Evolutionary conservation across 2,329 filamentous ascomycete genomes (phyloP), one percentile per base, ranked within the genome.

Genomic region (Diaporthe capsici): DNA sequence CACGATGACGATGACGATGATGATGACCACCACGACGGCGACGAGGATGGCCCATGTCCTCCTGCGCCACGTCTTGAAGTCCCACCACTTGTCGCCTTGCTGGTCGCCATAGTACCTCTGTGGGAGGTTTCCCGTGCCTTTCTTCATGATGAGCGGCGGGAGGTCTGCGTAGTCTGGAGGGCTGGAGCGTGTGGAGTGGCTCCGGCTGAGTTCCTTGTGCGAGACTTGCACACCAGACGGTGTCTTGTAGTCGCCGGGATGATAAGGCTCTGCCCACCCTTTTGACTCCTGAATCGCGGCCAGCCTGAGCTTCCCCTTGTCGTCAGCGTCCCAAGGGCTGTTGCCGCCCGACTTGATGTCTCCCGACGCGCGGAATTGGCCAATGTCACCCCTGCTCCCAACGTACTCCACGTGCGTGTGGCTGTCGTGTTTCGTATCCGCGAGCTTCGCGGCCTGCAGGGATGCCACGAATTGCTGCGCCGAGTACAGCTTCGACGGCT

Each of bases 61-160:
- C 80, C 88, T 87, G 55, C 86, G 83, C 91, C 91, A 93, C 63
- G 85, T 85, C 68, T 84, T 84, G 0, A 88, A 86, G 76, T 91
- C 85, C 75, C 75, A 80, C 79, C 79, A 80, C 7, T 17, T 42
- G 49, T 70, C 65, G 4, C 47, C 31, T 2, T 10, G 47, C 34
- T 70, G 34, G 4, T 70, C 65, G 34, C 65, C 65, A 68, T 53
- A 68, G 31, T 53, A 70, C 65, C 65, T 70, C 5, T n/a, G 65
- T 34, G 65, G 49, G 49, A 70, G 49, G 65, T 34, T 70, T 12
- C 34, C 49, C 20, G 47, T 17, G 34, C 31, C 65, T 53, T 53
- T 68, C 65, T 55, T 70, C 65, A 70, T 70, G n/a, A 42, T 70
- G 49, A 70, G 17, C 4, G 65, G 65, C 49, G 49, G 65, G 3